A percentile compares a stretch with the other conserved stretches of the same genome.
phyloP scores from a whole-genome alignment of 495 filamentous ascomycete species.

The Parathielavia appendiculata region DNA sequence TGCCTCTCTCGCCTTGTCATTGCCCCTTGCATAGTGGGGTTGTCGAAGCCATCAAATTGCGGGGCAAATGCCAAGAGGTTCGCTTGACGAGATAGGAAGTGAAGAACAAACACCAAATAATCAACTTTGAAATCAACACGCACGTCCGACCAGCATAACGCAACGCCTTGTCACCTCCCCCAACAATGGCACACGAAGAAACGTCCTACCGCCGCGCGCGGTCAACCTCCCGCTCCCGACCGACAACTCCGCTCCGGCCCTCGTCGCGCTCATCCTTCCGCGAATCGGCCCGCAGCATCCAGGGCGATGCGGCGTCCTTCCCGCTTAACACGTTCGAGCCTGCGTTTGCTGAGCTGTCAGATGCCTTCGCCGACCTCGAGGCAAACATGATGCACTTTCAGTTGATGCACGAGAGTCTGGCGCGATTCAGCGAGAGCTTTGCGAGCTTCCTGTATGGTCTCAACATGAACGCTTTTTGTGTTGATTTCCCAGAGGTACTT shows the following conservation, averaged over 20 bases:
- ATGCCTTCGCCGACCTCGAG: conserved; percentile 92
- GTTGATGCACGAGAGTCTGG: conserved; percentile 92
- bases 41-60: background rate
- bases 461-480: conserved; percentile 99
- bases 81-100: conserved; percentile 2
- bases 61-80: conserved; percentile 11
- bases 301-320: conserved; percentile 54
- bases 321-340: conserved; percentile 81
- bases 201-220: conserved; percentile 25
- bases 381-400: conserved; percentile 97
- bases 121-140: background rate
- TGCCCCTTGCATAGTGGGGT: background rate
- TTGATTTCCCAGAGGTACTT: conserved; percentile 96
- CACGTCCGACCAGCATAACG: background rate
- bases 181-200: conserved; percentile 21
- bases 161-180: background rate
- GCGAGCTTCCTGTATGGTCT: conserved; percentile 90
- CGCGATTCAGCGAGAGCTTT: conserved; percentile 93
- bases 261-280: conserved; percentile 84
- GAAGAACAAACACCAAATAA: background rate
- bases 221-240: conserved; percentile 62
- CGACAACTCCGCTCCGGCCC: conserved; percentile 88
- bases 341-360: conserved; percentile 86
- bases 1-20: background rate
- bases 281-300: conserved; percentile 52